phyloP scores from a whole-genome alignment of 257 asterid genomes.

The Gentiana macrophylla region DNA sequence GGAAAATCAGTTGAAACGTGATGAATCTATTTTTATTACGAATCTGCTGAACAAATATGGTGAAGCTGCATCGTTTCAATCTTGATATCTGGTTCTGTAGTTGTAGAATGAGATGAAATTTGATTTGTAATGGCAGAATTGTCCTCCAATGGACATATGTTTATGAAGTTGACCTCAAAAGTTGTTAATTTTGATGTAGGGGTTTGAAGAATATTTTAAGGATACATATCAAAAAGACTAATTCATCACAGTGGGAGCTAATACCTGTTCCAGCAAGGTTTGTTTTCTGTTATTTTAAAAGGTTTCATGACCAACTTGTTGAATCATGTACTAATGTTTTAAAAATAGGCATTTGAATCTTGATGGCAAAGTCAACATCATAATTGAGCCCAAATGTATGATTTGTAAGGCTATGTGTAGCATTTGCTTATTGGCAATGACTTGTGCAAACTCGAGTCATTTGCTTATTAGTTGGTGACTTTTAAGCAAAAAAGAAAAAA shows the following conservation, averaged over 20 bases:
- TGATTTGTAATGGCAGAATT: too few relatives aligned
- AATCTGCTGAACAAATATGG: not conserved
- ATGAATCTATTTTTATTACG: not conserved
- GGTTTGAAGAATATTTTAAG: slow-evolving; percentile 88
- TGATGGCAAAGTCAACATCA: too few relatives aligned
- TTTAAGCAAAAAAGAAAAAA: not conserved
- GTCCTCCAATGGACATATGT: too few relatives aligned
- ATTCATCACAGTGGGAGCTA: slow-evolving; percentile 73
- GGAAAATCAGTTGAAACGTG: not conserved
- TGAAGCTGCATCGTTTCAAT: not conserved
- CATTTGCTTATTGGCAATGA: too few relatives aligned
- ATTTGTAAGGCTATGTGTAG: too few relatives aligned
- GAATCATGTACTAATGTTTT: too few relatives aligned
- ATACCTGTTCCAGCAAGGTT: slow-evolving; percentile 85
- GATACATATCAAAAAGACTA: slow-evolving; percentile 81
- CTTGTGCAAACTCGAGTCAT: too few relatives aligned
- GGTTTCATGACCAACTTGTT: not conserved
- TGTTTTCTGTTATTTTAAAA: slow-evolving; percentile 11
- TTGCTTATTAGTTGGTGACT: too few relatives aligned
- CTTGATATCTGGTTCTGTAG: not conserved
- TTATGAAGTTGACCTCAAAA: too few relatives aligned
- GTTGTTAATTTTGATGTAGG: slow-evolving; percentile 31
- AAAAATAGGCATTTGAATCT: too few relatives aligned
- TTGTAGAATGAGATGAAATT: too few relatives aligned
- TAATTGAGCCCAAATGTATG: too few relatives aligned